Evolutionary conservation across 805 yeast species (phyloP).

Genomic region (Candida silvicultrix): DNA sequence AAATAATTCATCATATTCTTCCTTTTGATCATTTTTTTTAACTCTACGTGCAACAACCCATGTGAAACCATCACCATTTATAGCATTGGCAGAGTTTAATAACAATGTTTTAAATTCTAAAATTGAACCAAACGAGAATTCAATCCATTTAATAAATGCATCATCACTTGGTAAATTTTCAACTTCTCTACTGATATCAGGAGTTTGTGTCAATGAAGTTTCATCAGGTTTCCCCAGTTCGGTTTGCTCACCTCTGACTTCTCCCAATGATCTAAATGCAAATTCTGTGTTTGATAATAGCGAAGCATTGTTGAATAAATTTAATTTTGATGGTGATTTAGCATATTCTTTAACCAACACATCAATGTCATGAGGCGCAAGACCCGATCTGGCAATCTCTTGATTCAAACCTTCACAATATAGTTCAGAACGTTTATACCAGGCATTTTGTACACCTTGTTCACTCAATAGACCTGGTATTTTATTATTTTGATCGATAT

Average conservation of each 20-base stretch:
- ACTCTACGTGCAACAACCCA: conserved; percentile 69
- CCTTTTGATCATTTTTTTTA: conserved; percentile 14
- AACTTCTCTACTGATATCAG: conserved; percentile 30
- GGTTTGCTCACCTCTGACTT: conserved; percentile 13
- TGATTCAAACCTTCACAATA: conserved; percentile 36
- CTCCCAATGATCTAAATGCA: conserved; percentile 28
- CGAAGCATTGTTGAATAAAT: conserved; percentile 33
- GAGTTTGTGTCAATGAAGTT: conserved; percentile 35
- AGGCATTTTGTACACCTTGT: conserved; percentile 42
- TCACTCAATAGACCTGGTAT: conserved; percentile 44
- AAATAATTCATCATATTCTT: conserved; percentile 43
- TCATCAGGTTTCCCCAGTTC: background rate
- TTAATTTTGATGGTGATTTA: conserved; percentile 22
- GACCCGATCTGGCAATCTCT: conserved; percentile 18
- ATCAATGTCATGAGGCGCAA: conserved; percentile 20
- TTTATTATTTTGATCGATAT: conserved; percentile 20
- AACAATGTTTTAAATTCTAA: conserved; percentile 70
- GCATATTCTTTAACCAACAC: conserved; percentile 21
- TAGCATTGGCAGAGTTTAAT: conserved; percentile 58
- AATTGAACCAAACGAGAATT: conserved; percentile 65
- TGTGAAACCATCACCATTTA: conserved; percentile 86
- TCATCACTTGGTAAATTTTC: conserved; percentile 16
- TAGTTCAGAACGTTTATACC: conserved; percentile 37
- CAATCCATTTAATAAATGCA: conserved; percentile 39
- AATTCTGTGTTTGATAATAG: conserved; percentile 31